Evolutionary conservation across 768 basidiomycete genomes (phyloP), one percentile per base, ranked within the genome.

Genomic region (Hygrocybe punicea): DNA sequence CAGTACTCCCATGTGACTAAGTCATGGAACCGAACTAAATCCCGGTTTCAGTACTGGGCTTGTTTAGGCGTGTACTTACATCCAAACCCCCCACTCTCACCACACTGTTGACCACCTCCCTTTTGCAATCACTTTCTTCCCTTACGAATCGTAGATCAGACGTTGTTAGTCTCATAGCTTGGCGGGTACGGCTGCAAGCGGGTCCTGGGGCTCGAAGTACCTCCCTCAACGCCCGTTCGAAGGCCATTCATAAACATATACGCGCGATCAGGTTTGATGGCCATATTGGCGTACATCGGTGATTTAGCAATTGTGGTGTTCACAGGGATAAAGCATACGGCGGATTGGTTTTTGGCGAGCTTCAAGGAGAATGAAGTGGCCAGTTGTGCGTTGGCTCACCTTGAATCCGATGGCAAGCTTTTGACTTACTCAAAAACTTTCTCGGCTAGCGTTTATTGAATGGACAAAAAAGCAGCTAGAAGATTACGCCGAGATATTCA

Each of bases 331-430:
- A 95, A 97, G 69, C 93, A 98, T 67, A 97, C 95, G 1, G 92
- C 92, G 13, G 96, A 99, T 72, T 99, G 97, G 97, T 99, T 92
- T 71, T 77, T 98, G 62, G 87, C 89, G 1, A 94, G 93, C 56
- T 99, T 97, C 73, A 91, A 88, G 70, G 97, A 98, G 71, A 94
- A 97, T 67, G 87, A 93, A 62, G 91, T 91, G 60, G 89, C 96
- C 0, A 95, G 93, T 57, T 83, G 96, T 96, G 63, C 60, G 91
- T 78, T 0, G 48, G 53, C 52, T 21, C 33, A 44, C n/a, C 47
- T 23, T 29, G 11, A n/a, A 42, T 21, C 23, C 40, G 23, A 23
- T 23, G 36, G 51, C 11, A n/a, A 33, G 33, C 55, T 35, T 60
- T 49, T 53, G 42, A 14, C 45, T 40, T 23, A 48, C 39, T 51